A percentile compares a stretch with the other conserved stretches of the same genome.
phyloP scores from a whole-genome alignment of 2,329 filamentous ascomycete genomes.

The Penicillium sp. region DNA sequence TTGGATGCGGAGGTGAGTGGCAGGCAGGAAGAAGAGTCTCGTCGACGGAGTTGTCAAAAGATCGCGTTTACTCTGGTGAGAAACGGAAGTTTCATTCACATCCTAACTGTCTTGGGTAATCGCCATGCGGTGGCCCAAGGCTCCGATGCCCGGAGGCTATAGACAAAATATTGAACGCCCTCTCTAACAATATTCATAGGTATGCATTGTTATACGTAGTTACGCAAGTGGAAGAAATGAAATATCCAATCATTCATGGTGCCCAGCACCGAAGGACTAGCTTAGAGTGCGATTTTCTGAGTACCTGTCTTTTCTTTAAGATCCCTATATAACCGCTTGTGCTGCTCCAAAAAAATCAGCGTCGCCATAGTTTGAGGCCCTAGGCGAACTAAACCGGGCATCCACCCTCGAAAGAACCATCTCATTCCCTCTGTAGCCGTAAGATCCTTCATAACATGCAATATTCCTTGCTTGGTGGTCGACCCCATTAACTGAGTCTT shows the following conservation, averaged over 20 bases:
- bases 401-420: conserved; percentile 91
- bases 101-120: background rate
- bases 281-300: background rate
- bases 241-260: background rate
- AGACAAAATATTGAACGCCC: background rate
- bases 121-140: background rate
- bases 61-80: background rate
- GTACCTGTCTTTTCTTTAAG: background rate
- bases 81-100: background rate
- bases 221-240: background rate
- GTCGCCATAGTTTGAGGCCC: conserved; percentile 78
- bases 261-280: background rate
- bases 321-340: conserved; percentile 64
- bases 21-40: too few relatives aligned
- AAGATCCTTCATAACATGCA: conserved; percentile 63
- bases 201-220: background rate
- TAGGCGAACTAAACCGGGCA: conserved; percentile 63
- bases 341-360: conserved; percentile 81
- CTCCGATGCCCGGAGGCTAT: background rate
- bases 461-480: conserved; percentile 51
- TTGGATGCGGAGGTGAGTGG: background rate
- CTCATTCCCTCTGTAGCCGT: conserved; percentile 67
- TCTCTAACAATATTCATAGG: background rate
- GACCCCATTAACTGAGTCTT: conserved; percentile 77
- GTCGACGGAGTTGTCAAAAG: background rate